Percentiles rank a stretch among this genome's conserved stretches.
These are phyloP conservation scores for Blastobotrys terrestris DNA, from an alignment of 805 yeast species.

Conservation along the genomic window DNA sequence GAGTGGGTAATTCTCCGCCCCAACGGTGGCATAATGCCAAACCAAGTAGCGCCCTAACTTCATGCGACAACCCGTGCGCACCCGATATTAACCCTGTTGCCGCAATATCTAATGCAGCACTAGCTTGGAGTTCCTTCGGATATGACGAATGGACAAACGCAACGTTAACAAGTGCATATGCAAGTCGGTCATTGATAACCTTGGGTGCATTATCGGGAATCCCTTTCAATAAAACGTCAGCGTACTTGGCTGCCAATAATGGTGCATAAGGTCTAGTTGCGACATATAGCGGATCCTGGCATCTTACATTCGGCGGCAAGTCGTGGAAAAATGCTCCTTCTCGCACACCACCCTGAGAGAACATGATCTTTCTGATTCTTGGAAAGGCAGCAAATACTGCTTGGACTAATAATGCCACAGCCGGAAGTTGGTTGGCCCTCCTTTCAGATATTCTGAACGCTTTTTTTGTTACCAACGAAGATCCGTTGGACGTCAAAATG, in stretches of 20 bases:
- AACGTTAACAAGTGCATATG: slow-evolving; percentile 65
- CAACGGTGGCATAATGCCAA: slow-evolving; percentile 72
- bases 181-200: slow-evolving; percentile 52
- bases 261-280: slow-evolving; percentile 73
- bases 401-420: slow-evolving; percentile 55
- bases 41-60: slow-evolving; percentile 64
- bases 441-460: slow-evolving; percentile 62
- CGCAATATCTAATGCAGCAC: slow-evolving; percentile 66
- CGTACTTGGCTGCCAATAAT: slow-evolving; percentile 50
- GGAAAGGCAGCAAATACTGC: slow-evolving; percentile 62
- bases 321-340: slow-evolving; percentile 67
- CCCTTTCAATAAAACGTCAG: slow-evolving; percentile 48
- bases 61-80: slow-evolving; percentile 67
- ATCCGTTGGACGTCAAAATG: slow-evolving; percentile 31
- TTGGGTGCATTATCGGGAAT: slow-evolving; percentile 56
- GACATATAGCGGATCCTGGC: slow-evolving; percentile 62
- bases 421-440: slow-evolving; percentile 61
- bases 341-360: slow-evolving; percentile 72
- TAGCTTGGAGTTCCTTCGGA: slow-evolving; percentile 70
- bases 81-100: slow-evolving; percentile 72
- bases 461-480: slow-evolving; percentile 27
- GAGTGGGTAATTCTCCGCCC: slow-evolving; percentile 70
- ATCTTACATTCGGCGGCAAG: slow-evolving; percentile 49
- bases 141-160: slow-evolving; percentile 74
- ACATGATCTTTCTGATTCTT: slow-evolving; percentile 53